Evolutionary conservation across 2,329 filamentous ascomycete species (phyloP).

Genomic region (Fusarium gaditjirri): DNA sequence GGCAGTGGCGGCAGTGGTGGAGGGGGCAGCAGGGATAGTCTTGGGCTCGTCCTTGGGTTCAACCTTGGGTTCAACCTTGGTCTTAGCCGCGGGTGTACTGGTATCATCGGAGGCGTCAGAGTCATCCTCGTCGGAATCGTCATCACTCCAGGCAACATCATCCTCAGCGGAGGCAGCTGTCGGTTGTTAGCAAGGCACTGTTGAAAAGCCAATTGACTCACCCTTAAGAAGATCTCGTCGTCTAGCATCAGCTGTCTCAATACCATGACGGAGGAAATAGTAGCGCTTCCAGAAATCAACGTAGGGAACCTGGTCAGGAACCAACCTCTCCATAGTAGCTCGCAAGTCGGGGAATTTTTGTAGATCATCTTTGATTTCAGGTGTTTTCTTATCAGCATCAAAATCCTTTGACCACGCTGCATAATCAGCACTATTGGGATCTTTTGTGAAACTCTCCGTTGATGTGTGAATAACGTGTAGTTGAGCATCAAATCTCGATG

Average conservation of each 20-base stretch:
- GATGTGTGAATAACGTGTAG: constrained; percentile 94
- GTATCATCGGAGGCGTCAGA: constrained; percentile 44
- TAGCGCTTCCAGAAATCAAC: constrained; percentile 92
- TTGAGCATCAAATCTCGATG: constrained; percentile 93
- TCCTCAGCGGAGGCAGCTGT: constrained; percentile 76
- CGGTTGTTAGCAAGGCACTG: constrained; percentile 19
- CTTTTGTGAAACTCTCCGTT: constrained; percentile 82
- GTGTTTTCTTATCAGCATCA: constrained; percentile 84
- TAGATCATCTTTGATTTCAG: constrained; percentile 82
- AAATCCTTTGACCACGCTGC: constrained; percentile 78
- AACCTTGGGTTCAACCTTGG: constrained; percentile 51
- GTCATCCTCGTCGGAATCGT: constrained; percentile 57
- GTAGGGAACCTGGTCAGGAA: constrained; percentile 94
- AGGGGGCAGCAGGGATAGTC: constrained; percentile 59
- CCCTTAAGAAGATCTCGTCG: constrained; percentile 91
- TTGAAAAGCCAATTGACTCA: constrained; percentile 54
- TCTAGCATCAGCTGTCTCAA: constrained; percentile 91
- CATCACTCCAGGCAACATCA: constrained; percentile 78
- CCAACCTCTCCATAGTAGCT: constrained; percentile 91
- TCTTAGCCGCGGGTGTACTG: constrained; percentile 13
- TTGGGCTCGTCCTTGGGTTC: constrained; percentile 46
- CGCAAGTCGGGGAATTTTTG: constrained; percentile 88
- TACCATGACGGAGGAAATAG: constrained; percentile 91
- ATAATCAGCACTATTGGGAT: constrained; percentile 81
- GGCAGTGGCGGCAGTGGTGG: constrained; percentile 64